Base-by-base conservation (phyloP, 1,284 basidiomycete species). In the Ganoderma meredithae region DNA sequence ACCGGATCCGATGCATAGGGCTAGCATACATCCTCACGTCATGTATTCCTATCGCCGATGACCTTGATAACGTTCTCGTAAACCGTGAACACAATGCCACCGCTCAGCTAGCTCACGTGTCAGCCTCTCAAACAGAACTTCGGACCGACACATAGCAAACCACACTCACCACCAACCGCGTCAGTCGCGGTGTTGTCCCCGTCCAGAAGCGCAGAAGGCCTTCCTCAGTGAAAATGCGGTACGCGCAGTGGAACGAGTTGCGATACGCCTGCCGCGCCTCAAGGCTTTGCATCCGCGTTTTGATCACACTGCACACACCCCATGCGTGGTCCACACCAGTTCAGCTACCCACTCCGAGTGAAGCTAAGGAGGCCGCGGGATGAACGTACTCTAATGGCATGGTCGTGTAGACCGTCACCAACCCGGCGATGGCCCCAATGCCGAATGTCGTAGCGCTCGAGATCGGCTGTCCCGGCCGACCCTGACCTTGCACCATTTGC, bases 201-300 rank as follows among this genome's bases (percentile, higher is more conserved):
- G 94, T 95, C 97, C 97, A 99, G 81, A 99, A 98, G 59, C 93
- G 88, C 36, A 90, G 76, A 17, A 97, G 71, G 9, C 96, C 96
- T 77, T 98, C 95, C 79, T 97, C 95, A 0, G 91, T 95, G 72
- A 95, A 90, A 75, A 97, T 96, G 55, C 95, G 86, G 77, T 96
- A 96, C 4, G 90, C 95, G 77, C 97, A 99, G 77, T 98, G 95
- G 82, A 98, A 93, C 0, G 96, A 93, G 78, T 97, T 98, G 52
- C 90, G 88, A 80, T 99, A 99, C 72, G 95, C 90, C 53, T 87
- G 82, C 22, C 89, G 85, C 1, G 96, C 97, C 72, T 90, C 88
- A 39, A 99, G 85, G 1, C 95, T 92, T 79, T 99, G 97, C 97
- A 99, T 99, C 53, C 97, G 89, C 13, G 97, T 99, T 82, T 99